Evolutionary conservation across 2,329 filamentous ascomycete species (phyloP).

Genomic region (Lecanoromycetidae sp.): DNA sequence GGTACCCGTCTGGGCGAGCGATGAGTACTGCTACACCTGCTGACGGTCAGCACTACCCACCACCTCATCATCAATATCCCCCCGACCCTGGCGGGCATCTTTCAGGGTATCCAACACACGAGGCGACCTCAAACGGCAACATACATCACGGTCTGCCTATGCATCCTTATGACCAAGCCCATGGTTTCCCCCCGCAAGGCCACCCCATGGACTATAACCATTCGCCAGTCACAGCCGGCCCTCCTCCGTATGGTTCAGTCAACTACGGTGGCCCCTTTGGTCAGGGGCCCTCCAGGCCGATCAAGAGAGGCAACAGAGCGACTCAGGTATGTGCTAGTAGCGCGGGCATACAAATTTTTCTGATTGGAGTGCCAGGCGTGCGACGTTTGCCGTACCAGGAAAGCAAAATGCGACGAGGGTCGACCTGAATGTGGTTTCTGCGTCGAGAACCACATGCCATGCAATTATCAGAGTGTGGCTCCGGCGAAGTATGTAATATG

Average conservation of each 20-base stretch:
- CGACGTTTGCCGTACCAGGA: conserved; percentile 74
- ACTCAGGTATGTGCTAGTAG: conserved; percentile 13
- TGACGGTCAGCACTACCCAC: conserved; percentile 17
- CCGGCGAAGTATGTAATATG: conserved; percentile 63
- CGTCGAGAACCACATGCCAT: conserved; percentile 70
- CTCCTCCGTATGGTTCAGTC: conserved; percentile 9
- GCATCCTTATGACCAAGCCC: conserved; percentile 14
- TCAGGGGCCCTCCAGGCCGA: conserved; percentile 9
- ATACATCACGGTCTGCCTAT: conserved; percentile 15
- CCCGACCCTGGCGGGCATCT: conserved; percentile 7
- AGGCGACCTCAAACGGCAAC: conserved; percentile 13
- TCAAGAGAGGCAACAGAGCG: conserved; percentile 17
- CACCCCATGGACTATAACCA: conserved; percentile 13
- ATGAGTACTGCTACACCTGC: conserved; percentile 12
- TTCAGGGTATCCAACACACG: conserved; percentile 10
- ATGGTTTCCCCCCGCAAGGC: conserved; percentile 4
- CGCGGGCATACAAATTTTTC: neutral
- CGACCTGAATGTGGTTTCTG: conserved; percentile 74
- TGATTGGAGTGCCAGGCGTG: conserved; percentile 52
- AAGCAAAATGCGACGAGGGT: conserved; percentile 84
- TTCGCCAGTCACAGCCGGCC: conserved; percentile 15
- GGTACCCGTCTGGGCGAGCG: conserved; percentile 11
- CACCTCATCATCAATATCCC: conserved; percentile 13
- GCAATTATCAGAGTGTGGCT: conserved; percentile 80
- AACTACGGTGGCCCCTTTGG: conserved; percentile 6